Conservation (phyloP, 2,329 filamentous ascomycete species). For the Microdochium paspali region DNA sequence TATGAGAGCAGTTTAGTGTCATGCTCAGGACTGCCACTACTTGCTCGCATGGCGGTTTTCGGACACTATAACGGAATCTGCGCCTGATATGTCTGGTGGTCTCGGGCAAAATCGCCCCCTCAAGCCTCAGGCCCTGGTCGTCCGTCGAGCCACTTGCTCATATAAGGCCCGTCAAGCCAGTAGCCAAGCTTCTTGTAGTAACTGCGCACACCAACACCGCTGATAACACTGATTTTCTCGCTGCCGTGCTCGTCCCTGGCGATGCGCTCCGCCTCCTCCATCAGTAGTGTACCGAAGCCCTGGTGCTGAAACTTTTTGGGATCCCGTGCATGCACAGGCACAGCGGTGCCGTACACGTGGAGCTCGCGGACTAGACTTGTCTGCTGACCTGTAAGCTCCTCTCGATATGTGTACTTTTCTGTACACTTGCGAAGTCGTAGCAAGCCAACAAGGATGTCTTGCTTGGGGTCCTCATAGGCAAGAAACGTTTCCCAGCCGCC, state of each 20-base stretch:
- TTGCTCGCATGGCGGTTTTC: neutral
- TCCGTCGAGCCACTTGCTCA: constrained; percentile 56
- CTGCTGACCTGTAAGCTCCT: constrained; percentile 76
- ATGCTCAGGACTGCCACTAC: neutral
- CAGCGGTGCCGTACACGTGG: constrained; percentile 93
- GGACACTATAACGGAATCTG: no score
- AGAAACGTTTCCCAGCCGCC: constrained; percentile 98
- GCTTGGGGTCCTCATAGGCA: constrained; percentile 95
- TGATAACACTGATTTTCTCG: constrained; percentile 91
- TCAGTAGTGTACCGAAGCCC: constrained; percentile 88
- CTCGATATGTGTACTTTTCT: constrained; percentile 81
- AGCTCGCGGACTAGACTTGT: constrained; percentile 89
- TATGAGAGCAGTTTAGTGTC: neutral
- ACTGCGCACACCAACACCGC: constrained; percentile 90
- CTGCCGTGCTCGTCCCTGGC: constrained; percentile 91
- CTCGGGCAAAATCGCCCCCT: no score
- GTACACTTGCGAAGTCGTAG: constrained; percentile 86
- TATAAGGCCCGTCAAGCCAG: constrained; percentile 85
- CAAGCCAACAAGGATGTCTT: constrained; percentile 91
- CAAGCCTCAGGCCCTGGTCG: constrained; percentile 9
- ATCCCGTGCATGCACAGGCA: constrained; percentile 93
- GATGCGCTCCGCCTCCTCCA: constrained; percentile 97
- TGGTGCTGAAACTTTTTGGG: constrained; percentile 98
- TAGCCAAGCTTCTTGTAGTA: constrained; percentile 94
- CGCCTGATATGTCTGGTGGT: no score